Evolutionary conservation across 345 rosid species (phyloP).

Genomic region (Brassica napus): Da-Ae NC_063448.1:48347501-48348000

Average conservation of each 20-base stretch:
- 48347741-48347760: not conserved
- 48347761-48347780: not conserved
- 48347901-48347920: slow-evolving; percentile 27
- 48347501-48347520: no score
- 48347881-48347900: slow-evolving; percentile 35
- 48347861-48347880: slow-evolving; percentile 32
- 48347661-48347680: no score
- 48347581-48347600: no score
- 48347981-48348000: not conserved
- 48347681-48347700: no score
- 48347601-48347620: no score
- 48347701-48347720: no score
- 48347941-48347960: slow-evolving; percentile 39
- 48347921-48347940: slow-evolving; percentile 15
- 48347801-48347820: slow-evolving; percentile 29
- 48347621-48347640: no score
- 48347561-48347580: no score
- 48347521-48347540: no score
- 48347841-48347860: slow-evolving; percentile 31
- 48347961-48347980: slow-evolving; percentile 28
- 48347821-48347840: slow-evolving; percentile 27
- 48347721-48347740: not conserved
- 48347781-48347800: slow-evolving; percentile 22
- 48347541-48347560: no score
- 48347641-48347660: no score